phyloP scores from a whole-genome alignment of 2,329 filamentous ascomycete genomes.

The Trichoderma aggressivum region DNA sequence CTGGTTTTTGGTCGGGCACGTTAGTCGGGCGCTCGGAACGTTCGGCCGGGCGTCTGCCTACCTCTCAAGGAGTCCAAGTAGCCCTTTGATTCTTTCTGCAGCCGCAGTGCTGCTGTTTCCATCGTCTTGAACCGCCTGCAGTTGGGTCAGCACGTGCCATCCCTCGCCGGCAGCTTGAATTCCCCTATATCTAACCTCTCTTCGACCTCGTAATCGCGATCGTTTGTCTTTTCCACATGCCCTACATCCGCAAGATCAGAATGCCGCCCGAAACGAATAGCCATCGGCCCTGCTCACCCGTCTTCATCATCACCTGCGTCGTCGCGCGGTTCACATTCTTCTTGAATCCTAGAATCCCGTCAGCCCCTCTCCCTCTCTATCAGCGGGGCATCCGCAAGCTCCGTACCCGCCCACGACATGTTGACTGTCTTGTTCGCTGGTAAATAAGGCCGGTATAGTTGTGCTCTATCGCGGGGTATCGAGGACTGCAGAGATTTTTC shows the following conservation, averaged over 20 bases:
- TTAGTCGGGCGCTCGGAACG: not conserved
- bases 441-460: not conserved
- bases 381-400: slow-evolving; percentile 27
- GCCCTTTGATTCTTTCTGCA: slow-evolving; percentile 97
- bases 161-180: not conserved
- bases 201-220: slow-evolving; percentile 98
- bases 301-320: slow-evolving; percentile 99
- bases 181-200: slow-evolving; percentile 58
- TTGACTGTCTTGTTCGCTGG: slow-evolving; percentile 27
- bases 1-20: slow-evolving; percentile 41
- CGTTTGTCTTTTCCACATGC: slow-evolving; percentile 97
- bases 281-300: slow-evolving; percentile 51
- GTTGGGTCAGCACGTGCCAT: slow-evolving; percentile 22
- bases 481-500: not conserved
- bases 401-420: slow-evolving; percentile 70
- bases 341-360: slow-evolving; percentile 48
- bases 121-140: slow-evolving; percentile 90
- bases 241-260: slow-evolving; percentile 44
- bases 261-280: not conserved
- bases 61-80: slow-evolving; percentile 94
- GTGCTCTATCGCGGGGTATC: not conserved
- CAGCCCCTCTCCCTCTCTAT: slow-evolving; percentile 25
- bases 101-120: slow-evolving; percentile 85
- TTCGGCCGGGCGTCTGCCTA: slow-evolving; percentile 33
- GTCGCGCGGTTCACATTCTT: slow-evolving; percentile 98